Base-by-base conservation (phyloP, 352 stramenopile species). In the Halophytophthora batemanensis region DNA sequence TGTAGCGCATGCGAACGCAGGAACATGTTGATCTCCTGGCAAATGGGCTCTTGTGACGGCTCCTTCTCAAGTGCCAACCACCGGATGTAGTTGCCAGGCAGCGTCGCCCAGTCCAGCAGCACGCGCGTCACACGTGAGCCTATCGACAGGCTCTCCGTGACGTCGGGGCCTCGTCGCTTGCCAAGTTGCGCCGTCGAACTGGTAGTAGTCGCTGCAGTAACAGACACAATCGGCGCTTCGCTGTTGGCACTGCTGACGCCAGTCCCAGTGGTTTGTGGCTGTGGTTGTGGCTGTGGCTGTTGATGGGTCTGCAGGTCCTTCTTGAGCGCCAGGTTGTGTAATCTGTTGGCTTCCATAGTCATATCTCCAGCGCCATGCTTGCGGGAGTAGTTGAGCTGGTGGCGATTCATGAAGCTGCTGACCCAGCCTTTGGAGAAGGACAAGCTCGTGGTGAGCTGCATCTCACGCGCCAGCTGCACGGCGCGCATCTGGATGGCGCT, bases 351-450 rank as follows among this genome's bases (percentile, higher is more conserved):
- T 45, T 12, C 14, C 14, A 10, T 28, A 25, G 44, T 28, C 3
- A 15, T 17, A 5, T 15, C 35, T 43, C 35, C 25, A 31, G 11
- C 19, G 4, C 37, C 28, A 5, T 52, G 53, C 35, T 65, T 74
- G 45, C 44, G 66, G 14, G 45, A 40, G 29, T 74, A 66, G 28
- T 74, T 57, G 17, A 86, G 47, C 31, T 76, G 64, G 55, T 87
- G 74, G 39, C 71, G 66, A 37, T 66, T 76, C 57, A 83, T 66
- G 51, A 86, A 84, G 54, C 74, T 77, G 31, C 58, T 70, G 56
- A 82, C 68, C 74, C 74, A 87, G 6, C 77, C 74, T 37, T 76
- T 84, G 17, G 77, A 87, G 61, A 82, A 87, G 39, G 53, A 68
- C 53, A 82, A 53, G 40, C 59, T 53, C 15, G 63, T 52, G 21